A percentile compares a stretch with the other conserved stretches of the same genome.
phyloP scores from a whole-genome alignment of 768 basidiomycete species.

The Udeniomyces megalosporus region DNA sequence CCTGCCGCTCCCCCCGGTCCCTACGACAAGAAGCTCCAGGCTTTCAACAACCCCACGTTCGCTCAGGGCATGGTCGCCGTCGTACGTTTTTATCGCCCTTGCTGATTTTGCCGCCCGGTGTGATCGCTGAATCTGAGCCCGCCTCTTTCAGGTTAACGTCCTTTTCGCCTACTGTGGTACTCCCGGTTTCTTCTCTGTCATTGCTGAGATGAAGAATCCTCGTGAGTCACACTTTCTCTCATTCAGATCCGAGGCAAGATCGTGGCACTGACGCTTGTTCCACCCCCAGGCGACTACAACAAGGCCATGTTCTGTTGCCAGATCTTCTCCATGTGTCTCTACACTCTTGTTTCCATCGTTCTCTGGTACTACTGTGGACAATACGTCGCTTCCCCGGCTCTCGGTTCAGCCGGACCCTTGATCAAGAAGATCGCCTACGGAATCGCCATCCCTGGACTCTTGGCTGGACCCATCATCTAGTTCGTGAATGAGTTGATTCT shows the following conservation, averaged over 20 bases:
- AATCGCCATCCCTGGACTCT: constrained; percentile 20
- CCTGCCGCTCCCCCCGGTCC: constrained; percentile 22
- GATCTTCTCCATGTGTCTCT: constrained; percentile 20
- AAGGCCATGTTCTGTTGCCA: constrained; percentile 24
- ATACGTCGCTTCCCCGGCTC: constrained; percentile 23
- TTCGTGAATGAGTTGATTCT: too few species aligned
- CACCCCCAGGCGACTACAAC: too few species aligned
- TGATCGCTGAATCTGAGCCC: too few species aligned
- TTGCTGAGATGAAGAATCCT: constrained; percentile 30
- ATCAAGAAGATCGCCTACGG: constrained; percentile 22
- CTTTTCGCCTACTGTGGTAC: constrained; percentile 25
- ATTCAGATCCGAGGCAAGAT: too few species aligned
- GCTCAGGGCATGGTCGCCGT: constrained; percentile 27
- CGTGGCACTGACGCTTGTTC: too few species aligned
- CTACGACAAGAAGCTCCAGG: constrained; percentile 20
- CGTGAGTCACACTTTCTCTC: too few species aligned
- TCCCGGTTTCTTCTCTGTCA: constrained; percentile 19
- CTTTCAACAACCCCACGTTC: constrained; percentile 19
- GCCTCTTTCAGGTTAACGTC: too few species aligned
- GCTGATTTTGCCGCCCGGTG: too few species aligned
- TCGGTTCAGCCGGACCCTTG: constrained; percentile 23
- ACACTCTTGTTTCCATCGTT: constrained; percentile 12
- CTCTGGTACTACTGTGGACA: constrained; percentile 14
- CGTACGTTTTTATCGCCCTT: too few species aligned
- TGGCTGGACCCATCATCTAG: constrained; percentile 16